Evolutionary conservation across 2,329 filamentous ascomycete genomes (phyloP).

Genomic region (Cadophora gregata): DNA sequence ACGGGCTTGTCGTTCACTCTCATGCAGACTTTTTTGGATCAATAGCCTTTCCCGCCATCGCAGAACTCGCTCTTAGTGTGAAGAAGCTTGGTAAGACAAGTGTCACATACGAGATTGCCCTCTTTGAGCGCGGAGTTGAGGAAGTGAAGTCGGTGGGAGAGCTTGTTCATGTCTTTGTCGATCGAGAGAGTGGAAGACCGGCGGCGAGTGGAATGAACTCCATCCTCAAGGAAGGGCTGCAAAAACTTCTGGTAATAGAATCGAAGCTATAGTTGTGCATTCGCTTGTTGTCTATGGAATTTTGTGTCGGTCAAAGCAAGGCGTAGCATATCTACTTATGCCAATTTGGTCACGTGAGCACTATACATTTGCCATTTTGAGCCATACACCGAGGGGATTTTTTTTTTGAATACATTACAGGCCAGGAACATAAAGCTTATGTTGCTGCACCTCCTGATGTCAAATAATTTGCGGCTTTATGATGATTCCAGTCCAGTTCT

Average conservation of each 20-base stretch:
- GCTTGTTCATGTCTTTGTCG: slow-evolving; percentile 89
- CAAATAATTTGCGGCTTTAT: too few relatives aligned
- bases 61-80: slow-evolving; percentile 83
- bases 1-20: slow-evolving; percentile 84
- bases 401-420: too few relatives aligned
- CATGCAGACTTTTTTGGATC: slow-evolving; percentile 86
- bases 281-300: background rate
- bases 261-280: slow-evolving; percentile 37
- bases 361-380: background rate
- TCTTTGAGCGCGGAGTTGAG: slow-evolving; percentile 78
- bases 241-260: slow-evolving; percentile 55
- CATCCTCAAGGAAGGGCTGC: slow-evolving; percentile 62
- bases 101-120: slow-evolving; percentile 86
- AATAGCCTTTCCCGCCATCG: slow-evolving; percentile 79
- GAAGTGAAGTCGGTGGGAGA: slow-evolving; percentile 83
- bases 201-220: slow-evolving; percentile 66
- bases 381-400: too few relatives aligned
- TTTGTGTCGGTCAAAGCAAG: background rate
- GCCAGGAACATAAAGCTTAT: too few relatives aligned
- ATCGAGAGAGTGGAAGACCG: slow-evolving; percentile 73
- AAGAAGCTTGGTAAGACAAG: slow-evolving; percentile 85
- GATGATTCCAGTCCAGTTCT: background rate
- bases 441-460: too few relatives aligned
- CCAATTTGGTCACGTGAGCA: background rate
- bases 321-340: too few relatives aligned